Conservation (phyloP, 164 flowering plant species). For the Vitis labrusca region DNA sequence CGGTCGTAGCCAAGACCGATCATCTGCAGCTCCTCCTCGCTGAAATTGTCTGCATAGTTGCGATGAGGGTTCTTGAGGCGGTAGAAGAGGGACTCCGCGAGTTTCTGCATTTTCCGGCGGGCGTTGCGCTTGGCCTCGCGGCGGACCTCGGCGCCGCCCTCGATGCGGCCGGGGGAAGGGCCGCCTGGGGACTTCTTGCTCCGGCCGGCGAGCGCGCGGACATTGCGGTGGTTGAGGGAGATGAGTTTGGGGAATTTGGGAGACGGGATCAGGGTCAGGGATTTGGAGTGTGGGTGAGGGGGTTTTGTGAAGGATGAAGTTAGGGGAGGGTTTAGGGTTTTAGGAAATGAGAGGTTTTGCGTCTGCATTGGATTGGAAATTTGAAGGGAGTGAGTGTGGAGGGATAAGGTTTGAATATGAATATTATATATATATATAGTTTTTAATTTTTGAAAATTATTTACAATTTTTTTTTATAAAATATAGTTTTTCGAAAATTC, state of each 20-base stretch:
- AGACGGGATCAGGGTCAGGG: constrained; percentile 13
- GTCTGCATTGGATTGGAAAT: constrained; percentile 25
- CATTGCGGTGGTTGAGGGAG: constrained; percentile 17
- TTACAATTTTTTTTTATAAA: too few relatives aligned
- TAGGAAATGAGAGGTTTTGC: constrained; percentile 34
- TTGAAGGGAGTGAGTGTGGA: too few relatives aligned
- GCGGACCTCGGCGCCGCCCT: constrained; percentile 60
- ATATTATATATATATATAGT: too few relatives aligned
- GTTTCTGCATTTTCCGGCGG: constrained; percentile 42
- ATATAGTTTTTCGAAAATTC: too few relatives aligned
- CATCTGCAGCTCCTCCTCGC: constrained; percentile 75
- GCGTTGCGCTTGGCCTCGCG: constrained; percentile 62
- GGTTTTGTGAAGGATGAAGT: constrained; percentile 8
- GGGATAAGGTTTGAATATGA: too few relatives aligned
- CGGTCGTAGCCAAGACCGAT: constrained; percentile 92
- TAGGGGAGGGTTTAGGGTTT: constrained; percentile 56
- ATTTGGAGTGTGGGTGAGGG: constrained; percentile 17
- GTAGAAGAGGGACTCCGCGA: constrained; percentile 74
- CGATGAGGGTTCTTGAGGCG: constrained; percentile 73
- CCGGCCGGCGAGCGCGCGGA: constrained; percentile 66
- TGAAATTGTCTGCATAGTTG: constrained; percentile 69
- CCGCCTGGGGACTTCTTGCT: constrained; percentile 69
- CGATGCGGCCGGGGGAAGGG: constrained; percentile 56
- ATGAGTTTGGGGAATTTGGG: constrained; percentile 7
- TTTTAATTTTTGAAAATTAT: too few relatives aligned